These are phyloP conservation scores for Apiospora pterosperma DNA, from an alignment of 2,329 filamentous ascomycete species.

Conservation along the genomic window DNA sequence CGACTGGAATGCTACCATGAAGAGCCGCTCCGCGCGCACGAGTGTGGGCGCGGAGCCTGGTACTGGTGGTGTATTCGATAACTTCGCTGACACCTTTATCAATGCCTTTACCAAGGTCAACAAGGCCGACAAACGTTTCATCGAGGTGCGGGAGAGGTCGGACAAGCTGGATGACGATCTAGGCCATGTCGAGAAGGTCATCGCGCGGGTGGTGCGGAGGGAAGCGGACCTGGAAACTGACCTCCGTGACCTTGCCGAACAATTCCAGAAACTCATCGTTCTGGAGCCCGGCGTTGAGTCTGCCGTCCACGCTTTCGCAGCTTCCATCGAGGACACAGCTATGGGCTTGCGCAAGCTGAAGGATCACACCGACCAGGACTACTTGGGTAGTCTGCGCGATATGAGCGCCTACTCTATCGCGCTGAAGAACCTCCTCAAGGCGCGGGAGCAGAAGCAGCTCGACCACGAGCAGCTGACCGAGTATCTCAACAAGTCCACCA, in stretches of 20 bases:
- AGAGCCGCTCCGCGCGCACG: slow-evolving; percentile 65
- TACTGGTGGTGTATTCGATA: slow-evolving; percentile 79
- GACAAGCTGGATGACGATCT: slow-evolving; percentile 95
- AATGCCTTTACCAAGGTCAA: slow-evolving; percentile 97
- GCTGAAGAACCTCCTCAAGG: slow-evolving; percentile 83
- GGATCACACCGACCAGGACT: slow-evolving; percentile 92
- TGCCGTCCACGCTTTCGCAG: slow-evolving; percentile 80
- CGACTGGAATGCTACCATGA: slow-evolving; percentile 98
- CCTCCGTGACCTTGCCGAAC: slow-evolving; percentile 83
- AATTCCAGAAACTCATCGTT: slow-evolving; percentile 89
- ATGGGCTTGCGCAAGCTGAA: slow-evolving; percentile 75
- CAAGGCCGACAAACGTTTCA: slow-evolving; percentile 90
- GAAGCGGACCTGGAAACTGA: slow-evolving; percentile 86
- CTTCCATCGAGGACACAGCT: slow-evolving; percentile 79
- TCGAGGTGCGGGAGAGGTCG: slow-evolving; percentile 87
- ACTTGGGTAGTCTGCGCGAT: slow-evolving; percentile 85
- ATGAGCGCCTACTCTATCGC: slow-evolving; percentile 94
- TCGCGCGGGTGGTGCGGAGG: slow-evolving; percentile 81
- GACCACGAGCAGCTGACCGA: slow-evolving; percentile 96
- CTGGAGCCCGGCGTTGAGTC: slow-evolving; percentile 85
- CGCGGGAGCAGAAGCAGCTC: slow-evolving; percentile 94
- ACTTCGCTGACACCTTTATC: slow-evolving; percentile 92
- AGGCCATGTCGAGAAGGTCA: slow-evolving; percentile 90
- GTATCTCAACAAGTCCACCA: slow-evolving; percentile 86
- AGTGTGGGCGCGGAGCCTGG: slow-evolving; percentile 47